These are phyloP conservation scores for Boletus huronensis DNA, from an alignment of 768 basidiomycete genomes.

Conservation along the genomic window DNA sequence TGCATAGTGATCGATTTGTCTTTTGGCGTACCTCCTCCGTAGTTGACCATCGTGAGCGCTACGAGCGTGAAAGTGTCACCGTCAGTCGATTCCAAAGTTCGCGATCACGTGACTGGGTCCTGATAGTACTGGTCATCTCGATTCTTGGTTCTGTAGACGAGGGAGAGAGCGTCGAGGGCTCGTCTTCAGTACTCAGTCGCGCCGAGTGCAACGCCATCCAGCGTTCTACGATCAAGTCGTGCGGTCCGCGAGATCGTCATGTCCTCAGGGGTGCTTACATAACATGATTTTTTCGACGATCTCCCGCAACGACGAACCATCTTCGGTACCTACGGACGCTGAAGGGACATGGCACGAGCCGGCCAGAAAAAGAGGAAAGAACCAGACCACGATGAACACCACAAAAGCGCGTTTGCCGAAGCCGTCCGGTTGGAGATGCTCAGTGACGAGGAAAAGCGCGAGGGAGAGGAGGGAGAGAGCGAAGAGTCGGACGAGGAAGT, in stretches of 20 bases:
- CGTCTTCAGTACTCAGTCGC: neutral
- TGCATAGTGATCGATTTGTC: neutral
- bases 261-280: constrained; percentile 15
- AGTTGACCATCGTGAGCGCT: constrained; percentile 64
- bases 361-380: constrained; percentile 59
- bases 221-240: neutral
- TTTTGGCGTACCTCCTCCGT: constrained; percentile 69
- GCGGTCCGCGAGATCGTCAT: neutral
- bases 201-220: neutral
- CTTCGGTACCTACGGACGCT: constrained; percentile 27
- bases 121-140: neutral
- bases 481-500: constrained; percentile 53
- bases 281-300: constrained; percentile 14
- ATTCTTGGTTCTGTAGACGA: neutral
- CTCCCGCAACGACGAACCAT: neutral
- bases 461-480: constrained; percentile 30
- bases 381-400: constrained; percentile 37
- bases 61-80: neutral
- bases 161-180: too few species aligned
- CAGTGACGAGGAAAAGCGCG: constrained; percentile 63
- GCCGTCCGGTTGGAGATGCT: constrained; percentile 61
- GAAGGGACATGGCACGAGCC: constrained; percentile 35
- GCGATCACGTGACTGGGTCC: constrained; percentile 5
- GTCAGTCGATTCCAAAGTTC: neutral
- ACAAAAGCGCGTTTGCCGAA: constrained; percentile 32